phyloP scores from a whole-genome alignment of 495 filamentous ascomycete species.

The Corynascus novoguineensis region DNA sequence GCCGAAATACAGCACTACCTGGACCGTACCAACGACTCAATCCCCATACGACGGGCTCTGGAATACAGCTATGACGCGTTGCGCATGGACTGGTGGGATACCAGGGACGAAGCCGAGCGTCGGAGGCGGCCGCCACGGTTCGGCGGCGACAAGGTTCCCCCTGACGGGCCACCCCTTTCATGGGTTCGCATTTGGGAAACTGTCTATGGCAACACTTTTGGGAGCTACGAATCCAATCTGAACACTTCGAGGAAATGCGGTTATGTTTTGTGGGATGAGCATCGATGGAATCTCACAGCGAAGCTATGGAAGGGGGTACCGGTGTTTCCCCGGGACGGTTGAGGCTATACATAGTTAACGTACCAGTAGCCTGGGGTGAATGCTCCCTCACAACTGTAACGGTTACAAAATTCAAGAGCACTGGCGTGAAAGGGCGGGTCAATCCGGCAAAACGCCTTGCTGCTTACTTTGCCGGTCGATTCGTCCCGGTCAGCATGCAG shows the following conservation, averaged over 20 bases:
- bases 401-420: no score
- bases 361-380: no score
- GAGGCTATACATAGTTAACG: no score
- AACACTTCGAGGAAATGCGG: background rate
- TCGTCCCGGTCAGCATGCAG: background rate
- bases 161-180: background rate
- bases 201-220: background rate
- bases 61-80: background rate
- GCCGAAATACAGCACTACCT: background rate
- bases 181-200: background rate
- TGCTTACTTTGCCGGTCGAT: no score
- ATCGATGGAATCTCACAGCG: no score
- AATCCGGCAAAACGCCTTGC: no score
- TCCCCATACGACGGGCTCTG: background rate
- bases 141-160: background rate
- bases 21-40: background rate
- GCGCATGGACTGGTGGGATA: background rate
- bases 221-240: background rate
- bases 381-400: no score
- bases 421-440: no score
- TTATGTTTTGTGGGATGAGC: slow-evolving; percentile 4
- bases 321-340: no score
- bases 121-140: background rate
- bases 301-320: no score
- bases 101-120: background rate